Base-by-base conservation (phyloP, 2,329 filamentous ascomycete genomes). In the Colletotrichum destructivum region DNA sequence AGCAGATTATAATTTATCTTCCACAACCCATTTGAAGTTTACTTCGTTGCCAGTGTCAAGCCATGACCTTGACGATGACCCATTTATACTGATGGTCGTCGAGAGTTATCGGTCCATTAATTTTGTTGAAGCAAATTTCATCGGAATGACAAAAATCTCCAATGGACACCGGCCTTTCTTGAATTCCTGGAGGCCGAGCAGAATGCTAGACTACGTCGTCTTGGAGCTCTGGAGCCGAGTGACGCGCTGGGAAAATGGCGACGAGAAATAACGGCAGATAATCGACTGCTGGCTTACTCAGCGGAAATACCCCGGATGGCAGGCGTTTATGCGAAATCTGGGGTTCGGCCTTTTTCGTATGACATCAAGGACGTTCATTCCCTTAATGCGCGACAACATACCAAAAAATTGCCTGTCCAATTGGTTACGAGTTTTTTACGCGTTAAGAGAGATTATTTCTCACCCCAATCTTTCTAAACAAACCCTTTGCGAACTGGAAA, bases 301-400 rank as follows among this genome's bases (percentile, higher is more conserved):
- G 61, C 61, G 61, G 61, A 31, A 63, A 55, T 55, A 63, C 61
- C 16, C 49, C 49, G 61, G 61, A 15, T 35, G 38, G 15, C 9
- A 16, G 23, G 15, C 5, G 21, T 23, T 38, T 38, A 9, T 26
- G 38, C 42, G 38, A 52, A 55, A 46, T 63, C 61, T 35, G 49
- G 61, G 61, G 61, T 63, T 38, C 18, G 40, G 18, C 38, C 40
- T 46, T 46, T 38, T 54, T 54, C 38, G 16, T 35, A 63, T 63
- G 61, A 63, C 61, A 63, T 63, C 61, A 63, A 63, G 38, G 12
- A 63, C 13, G 61, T 55, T 63, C 61, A 55, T 54, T 55, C 18
- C 47, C 46, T 42, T 63, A 13, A n/a, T 38, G 44, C 49, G 35
- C 49, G 61, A 62, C 61, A 38, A 55, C 51, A 38, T 46, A 55